Conservation (phyloP, 2,329 filamentous ascomycete genomes). For the Paracoccidioides brasiliensis region DNA sequence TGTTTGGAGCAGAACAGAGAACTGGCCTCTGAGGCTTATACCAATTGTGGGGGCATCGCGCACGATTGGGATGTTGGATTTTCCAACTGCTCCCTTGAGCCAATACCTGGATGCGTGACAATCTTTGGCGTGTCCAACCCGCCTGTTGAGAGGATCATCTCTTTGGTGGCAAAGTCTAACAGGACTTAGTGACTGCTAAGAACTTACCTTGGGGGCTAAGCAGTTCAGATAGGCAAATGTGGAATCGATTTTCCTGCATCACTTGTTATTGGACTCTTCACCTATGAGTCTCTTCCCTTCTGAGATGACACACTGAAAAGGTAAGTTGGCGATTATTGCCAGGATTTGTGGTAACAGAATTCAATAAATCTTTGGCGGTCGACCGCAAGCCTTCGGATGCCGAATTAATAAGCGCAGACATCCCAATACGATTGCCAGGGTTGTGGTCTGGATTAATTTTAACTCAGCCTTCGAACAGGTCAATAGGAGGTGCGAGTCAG, state of each 20-base stretch:
- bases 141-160: constrained; percentile 30
- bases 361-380: constrained; percentile 41
- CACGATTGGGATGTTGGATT: constrained; percentile 30
- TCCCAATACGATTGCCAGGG: constrained; percentile 45
- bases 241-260: constrained; percentile 21
- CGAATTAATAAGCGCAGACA: constrained; percentile 40
- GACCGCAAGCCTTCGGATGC: constrained; percentile 36
- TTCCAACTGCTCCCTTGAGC: constrained; percentile 30
- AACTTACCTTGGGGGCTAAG: neutral
- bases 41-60: constrained; percentile 32
- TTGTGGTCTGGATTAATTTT: constrained; percentile 42
- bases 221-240: neutral
- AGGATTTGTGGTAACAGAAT: constrained; percentile 38
- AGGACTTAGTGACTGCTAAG: neutral
- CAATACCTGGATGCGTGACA: constrained; percentile 38
- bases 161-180: constrained; percentile 22
- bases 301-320: constrained; percentile 37
- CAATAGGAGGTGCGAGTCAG: constrained; percentile 32
- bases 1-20: constrained; percentile 22
- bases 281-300: constrained; percentile 35
- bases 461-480: constrained; percentile 40
- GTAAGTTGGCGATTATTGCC: constrained; percentile 37
- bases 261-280: constrained; percentile 30
- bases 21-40: constrained; percentile 35
- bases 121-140: constrained; percentile 30